Evolutionary conservation across 305 asterid genomes (phyloP).

Genomic region (Solanum hybrid): DNA sequence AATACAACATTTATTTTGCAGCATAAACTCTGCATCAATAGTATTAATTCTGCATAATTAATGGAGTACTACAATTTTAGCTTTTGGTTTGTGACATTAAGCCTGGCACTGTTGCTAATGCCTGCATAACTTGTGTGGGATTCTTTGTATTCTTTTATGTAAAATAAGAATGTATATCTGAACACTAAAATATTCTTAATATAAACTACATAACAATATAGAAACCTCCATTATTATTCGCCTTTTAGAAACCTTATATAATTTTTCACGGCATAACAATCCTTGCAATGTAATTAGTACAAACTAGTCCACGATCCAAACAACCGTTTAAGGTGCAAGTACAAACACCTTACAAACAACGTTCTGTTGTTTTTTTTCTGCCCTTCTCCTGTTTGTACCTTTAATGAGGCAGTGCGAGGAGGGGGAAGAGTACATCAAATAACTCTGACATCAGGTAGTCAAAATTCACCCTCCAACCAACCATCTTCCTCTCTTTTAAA

Average conservation of each 20-base stretch:
- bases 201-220: neutral
- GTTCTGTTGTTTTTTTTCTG: neutral
- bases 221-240: neutral
- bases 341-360: neutral
- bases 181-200: neutral
- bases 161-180: neutral
- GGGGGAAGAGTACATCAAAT: neutral
- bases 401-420: neutral
- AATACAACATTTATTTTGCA: neutral
- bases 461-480: neutral
- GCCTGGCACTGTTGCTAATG: neutral
- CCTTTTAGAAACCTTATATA: neutral
- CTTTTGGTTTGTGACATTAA: neutral
- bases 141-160: neutral
- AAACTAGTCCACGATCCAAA: neutral
- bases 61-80: neutral
- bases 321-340: neutral
- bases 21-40: neutral
- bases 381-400: neutral
- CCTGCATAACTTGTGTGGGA: neutral
- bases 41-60: neutral
- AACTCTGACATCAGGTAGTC: neutral
- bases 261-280: neutral
- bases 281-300: neutral
- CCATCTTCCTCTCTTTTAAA: neutral